Conservation (phyloP, 768 basidiomycete species). For the Termitomyces sp. region DNA sequence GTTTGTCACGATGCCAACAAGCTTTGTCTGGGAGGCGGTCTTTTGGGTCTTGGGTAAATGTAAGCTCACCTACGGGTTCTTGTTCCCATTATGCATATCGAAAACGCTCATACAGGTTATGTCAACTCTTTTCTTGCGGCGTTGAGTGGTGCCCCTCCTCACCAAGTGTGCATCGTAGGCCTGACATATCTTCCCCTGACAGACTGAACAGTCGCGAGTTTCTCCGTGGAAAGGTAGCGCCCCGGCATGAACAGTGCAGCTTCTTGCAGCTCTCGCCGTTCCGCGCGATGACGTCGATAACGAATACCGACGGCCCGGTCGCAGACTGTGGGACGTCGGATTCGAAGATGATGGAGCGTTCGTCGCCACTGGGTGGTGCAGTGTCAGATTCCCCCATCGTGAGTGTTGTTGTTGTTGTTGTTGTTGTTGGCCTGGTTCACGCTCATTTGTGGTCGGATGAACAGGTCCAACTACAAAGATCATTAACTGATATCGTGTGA, state of each 20-base stretch:
- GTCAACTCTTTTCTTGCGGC: slow-evolving; percentile 50
- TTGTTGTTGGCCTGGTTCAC: no score
- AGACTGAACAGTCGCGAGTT: slow-evolving; percentile 46
- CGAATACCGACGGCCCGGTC: background rate
- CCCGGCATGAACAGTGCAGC: slow-evolving; percentile 26
- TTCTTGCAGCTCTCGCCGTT: slow-evolving; percentile 33
- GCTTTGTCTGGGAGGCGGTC: slow-evolving; percentile 44
- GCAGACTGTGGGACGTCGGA: no score
- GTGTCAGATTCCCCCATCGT: no score
- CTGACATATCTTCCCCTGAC: background rate
- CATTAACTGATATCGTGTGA: no score
- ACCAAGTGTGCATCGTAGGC: background rate
- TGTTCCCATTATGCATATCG: no score
- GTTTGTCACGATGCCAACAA: slow-evolving; percentile 44
- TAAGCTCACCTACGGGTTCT: slow-evolving; percentile 19
- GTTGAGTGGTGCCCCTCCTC: slow-evolving; percentile 25
- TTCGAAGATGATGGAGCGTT: no score
- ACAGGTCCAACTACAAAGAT: no score
- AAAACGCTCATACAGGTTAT: slow-evolving; percentile 34
- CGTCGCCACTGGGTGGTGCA: no score
- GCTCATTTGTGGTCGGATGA: no score
- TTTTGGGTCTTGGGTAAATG: slow-evolving; percentile 53
- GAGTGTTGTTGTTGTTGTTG: no score
- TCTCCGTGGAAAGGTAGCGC: slow-evolving; percentile 36
- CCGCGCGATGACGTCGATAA: slow-evolving; percentile 18